Conservation (phyloP, 352 stramenopile genomes). For the Pythium insidiosum region DNA sequence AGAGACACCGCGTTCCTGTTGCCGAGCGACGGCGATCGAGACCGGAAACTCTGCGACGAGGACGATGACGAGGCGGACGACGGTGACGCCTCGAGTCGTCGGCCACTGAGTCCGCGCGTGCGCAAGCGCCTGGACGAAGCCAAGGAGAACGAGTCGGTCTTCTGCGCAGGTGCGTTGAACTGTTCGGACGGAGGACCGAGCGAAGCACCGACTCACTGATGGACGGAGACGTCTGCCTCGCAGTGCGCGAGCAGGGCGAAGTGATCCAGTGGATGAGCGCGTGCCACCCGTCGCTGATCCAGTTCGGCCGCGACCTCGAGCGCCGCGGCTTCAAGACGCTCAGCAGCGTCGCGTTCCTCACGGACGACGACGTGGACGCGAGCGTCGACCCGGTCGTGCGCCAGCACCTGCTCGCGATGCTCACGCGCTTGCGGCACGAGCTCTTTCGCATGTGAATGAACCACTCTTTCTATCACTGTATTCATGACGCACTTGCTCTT, state of each 20-base stretch:
- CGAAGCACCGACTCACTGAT: background rate
- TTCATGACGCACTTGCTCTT: no score
- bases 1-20: no score
- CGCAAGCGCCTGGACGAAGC: slow-evolving; percentile 62
- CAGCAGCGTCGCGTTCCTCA: slow-evolving; percentile 76
- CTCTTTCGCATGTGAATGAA: slow-evolving; percentile 84
- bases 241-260: slow-evolving; percentile 71
- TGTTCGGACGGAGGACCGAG: background rate
- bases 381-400: slow-evolving; percentile 21
- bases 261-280: slow-evolving; percentile 82
- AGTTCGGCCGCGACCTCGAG: slow-evolving; percentile 51
- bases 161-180: slow-evolving; percentile 34
- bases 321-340: slow-evolving; percentile 58
- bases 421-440: slow-evolving; percentile 66
- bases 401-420: slow-evolving; percentile 51
- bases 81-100: background rate
- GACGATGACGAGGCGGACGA: slow-evolving; percentile 4
- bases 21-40: no score
- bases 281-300: slow-evolving; percentile 56
- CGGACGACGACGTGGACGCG: slow-evolving; percentile 46
- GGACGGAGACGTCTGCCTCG: background rate
- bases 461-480: no score
- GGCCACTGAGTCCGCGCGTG: slow-evolving; percentile 35
- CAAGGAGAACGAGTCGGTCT: slow-evolving; percentile 71
- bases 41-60: no score